Evolutionary conservation across 345 rosid species (phyloP).

Genomic region (Eutrema yunnanense): DNA sequence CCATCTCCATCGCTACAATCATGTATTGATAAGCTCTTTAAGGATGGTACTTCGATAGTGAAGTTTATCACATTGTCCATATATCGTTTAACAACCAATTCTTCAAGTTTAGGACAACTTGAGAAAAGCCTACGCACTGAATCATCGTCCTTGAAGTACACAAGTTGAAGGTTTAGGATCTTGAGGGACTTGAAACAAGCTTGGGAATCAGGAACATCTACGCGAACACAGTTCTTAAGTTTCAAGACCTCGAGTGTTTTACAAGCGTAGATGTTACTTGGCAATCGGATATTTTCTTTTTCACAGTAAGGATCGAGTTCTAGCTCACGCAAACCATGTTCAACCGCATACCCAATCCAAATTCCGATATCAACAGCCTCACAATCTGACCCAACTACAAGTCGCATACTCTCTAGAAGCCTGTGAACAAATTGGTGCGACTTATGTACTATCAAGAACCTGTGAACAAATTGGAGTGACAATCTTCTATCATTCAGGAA

Average conservation of each 20-base stretch:
- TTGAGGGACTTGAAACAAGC: slow-evolving; percentile 5
- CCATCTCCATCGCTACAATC: slow-evolving; percentile 7
- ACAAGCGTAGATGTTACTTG: neutral
- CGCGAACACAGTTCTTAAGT: neutral
- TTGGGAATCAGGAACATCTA: neutral
- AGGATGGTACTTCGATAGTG: neutral
- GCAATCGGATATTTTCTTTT: neutral
- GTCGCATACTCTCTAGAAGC: neutral
- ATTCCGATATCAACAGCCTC: neutral
- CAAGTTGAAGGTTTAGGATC: slow-evolving; percentile 6
- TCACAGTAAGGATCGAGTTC: neutral
- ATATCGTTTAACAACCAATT: neutral
- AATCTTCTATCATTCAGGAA: neutral
- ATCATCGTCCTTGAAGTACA: neutral
- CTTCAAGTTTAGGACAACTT: neutral
- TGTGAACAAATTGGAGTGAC: neutral
- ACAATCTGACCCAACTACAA: neutral
- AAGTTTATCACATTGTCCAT: neutral
- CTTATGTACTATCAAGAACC: neutral
- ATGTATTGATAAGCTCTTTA: slow-evolving; percentile 6
- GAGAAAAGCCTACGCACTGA: slow-evolving; percentile 7
- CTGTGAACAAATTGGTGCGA: neutral
- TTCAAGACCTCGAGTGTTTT: neutral
- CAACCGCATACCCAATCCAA: neutral
- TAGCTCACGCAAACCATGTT: slow-evolving; percentile 5